Percentiles rank a stretch among this genome's conserved stretches.
phyloP scores from a whole-genome alignment of 352 stramenopile species.

The Phytophthora pistaciae region DNA sequence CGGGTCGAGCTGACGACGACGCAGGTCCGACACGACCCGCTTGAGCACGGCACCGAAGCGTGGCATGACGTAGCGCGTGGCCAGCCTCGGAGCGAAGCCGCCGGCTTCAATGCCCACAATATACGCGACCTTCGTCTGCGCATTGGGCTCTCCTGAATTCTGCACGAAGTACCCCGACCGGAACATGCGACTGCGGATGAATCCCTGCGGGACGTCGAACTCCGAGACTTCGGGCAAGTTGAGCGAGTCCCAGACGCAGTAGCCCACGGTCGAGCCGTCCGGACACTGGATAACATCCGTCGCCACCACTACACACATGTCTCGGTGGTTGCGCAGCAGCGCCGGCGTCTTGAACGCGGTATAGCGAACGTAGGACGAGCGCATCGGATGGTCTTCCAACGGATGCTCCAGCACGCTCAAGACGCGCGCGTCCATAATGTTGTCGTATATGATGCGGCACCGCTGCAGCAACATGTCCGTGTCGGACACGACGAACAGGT shows the following conservation, averaged over 20 bases:
- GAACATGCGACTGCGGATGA: slow-evolving; percentile 49
- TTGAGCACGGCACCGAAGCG: slow-evolving; percentile 43
- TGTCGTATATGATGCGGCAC: slow-evolving; percentile 54
- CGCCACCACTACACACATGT: slow-evolving; percentile 51
- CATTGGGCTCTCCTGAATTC: slow-evolving; percentile 36
- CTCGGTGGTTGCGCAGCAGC: slow-evolving; percentile 44
- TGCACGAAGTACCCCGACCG: slow-evolving; percentile 51
- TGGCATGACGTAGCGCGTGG: slow-evolving; percentile 43
- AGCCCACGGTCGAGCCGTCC: slow-evolving; percentile 47
- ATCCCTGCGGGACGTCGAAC: slow-evolving; percentile 46
- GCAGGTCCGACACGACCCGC: slow-evolving; percentile 36
- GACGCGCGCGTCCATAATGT: slow-evolving; percentile 46
- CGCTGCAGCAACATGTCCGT: slow-evolving; percentile 41
- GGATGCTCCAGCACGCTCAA: slow-evolving; percentile 46
- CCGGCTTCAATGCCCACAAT: slow-evolving; percentile 48
- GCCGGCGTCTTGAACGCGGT: slow-evolving; percentile 46
- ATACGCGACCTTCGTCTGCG: slow-evolving; percentile 42
- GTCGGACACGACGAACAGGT: slow-evolving; percentile 44
- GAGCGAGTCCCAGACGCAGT: slow-evolving; percentile 59
- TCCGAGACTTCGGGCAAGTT: slow-evolving; percentile 40
- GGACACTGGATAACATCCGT: slow-evolving; percentile 47
- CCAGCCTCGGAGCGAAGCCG: slow-evolving; percentile 36
- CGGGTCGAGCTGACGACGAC: slow-evolving; percentile 34
- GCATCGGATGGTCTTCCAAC: slow-evolving; percentile 36
- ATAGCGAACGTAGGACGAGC: slow-evolving; percentile 53